A percentile compares a stretch with the other conserved stretches of the same genome.
Evolutionary conservation across 2,329 filamentous ascomycete genomes (phyloP).

Genomic region (Aspergillus aculeatinus): DNA sequence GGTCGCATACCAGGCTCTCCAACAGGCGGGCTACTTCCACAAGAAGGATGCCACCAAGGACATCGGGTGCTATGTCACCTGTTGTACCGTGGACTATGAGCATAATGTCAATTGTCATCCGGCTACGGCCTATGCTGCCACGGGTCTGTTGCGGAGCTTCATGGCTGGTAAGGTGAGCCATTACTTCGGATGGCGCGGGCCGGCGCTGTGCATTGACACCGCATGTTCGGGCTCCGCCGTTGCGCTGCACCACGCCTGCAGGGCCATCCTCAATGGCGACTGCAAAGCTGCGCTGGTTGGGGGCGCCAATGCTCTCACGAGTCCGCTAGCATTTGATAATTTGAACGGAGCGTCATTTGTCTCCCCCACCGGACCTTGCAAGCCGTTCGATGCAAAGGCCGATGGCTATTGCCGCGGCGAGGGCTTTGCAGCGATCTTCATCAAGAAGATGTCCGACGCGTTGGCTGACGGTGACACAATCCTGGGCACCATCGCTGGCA

Average conservation of each 20-base stretch:
- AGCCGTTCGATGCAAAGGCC: slow-evolving; percentile 48
- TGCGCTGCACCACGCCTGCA: slow-evolving; percentile 29
- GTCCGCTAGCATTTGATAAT: slow-evolving; percentile 22
- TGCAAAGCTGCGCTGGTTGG: slow-evolving; percentile 33
- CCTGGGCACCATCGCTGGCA: slow-evolving; percentile 41
- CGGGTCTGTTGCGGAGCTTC: slow-evolving; percentile 28
- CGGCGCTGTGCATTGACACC: slow-evolving; percentile 43
- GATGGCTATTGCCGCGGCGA: slow-evolving; percentile 56
- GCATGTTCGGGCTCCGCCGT: slow-evolving; percentile 45
- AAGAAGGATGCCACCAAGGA: slow-evolving; percentile 19
- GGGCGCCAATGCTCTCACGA: slow-evolving; percentile 36
- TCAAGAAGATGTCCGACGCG: slow-evolving; percentile 52
- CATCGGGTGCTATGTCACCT: slow-evolving; percentile 44
- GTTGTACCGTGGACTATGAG: slow-evolving; percentile 42
- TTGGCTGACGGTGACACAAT: slow-evolving; percentile 48
- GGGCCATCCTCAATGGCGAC: slow-evolving; percentile 22
- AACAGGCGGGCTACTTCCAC: slow-evolving; percentile 32
- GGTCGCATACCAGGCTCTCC: slow-evolving; percentile 34
- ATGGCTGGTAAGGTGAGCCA: slow-evolving; percentile 38
- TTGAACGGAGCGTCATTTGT: slow-evolving; percentile 43
- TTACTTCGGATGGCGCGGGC: slow-evolving; percentile 46
- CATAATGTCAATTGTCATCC: slow-evolving; percentile 41
- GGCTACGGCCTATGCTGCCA: slow-evolving; percentile 38
- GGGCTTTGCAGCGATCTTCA: slow-evolving; percentile 45
- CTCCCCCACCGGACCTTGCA: slow-evolving; percentile 48